A percentile compares a stretch with the other conserved stretches of the same genome.
Conservation (phyloP, 73 alveolate species). For the Uronychia binucleata region DNA sequence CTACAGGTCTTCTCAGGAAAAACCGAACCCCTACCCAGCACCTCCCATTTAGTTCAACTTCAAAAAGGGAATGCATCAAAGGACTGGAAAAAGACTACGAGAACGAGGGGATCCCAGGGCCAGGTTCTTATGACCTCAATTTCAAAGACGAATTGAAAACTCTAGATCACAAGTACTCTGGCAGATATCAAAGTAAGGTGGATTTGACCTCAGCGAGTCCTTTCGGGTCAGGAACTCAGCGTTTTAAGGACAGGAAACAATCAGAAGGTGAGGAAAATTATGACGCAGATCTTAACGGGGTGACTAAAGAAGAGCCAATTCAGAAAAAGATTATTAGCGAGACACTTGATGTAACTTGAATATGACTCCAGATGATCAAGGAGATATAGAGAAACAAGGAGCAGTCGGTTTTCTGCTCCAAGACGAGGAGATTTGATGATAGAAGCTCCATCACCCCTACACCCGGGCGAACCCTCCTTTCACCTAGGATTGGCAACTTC, state of each 20-base stretch:
- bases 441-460: no score
- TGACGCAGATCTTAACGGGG: neutral
- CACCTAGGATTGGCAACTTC: no score
- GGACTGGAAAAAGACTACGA: neutral
- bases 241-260: neutral
- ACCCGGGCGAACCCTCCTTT: no score
- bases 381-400: neutral
- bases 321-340: neutral
- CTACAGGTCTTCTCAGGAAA: neutral
- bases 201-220: conserved; percentile 6
- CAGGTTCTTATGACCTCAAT: conserved; percentile 25
- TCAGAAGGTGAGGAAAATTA: conserved; percentile 1
- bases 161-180: conserved; percentile 18
- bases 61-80: neutral
- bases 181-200: conserved; percentile 4
- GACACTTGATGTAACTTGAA: neutral
- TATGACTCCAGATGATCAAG: neutral
- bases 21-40: neutral
- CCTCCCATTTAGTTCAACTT: neutral
- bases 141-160: conserved; percentile 22
- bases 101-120: conserved; percentile 13
- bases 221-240: neutral
- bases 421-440: no score
- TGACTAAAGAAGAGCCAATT: neutral
- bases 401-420: neutral